A percentile compares a stretch with the other conserved stretches of the same genome.
Evolutionary conservation across 1,139 yeast species (phyloP).

Genomic region (Lodderomyces elongisporus): DNA sequence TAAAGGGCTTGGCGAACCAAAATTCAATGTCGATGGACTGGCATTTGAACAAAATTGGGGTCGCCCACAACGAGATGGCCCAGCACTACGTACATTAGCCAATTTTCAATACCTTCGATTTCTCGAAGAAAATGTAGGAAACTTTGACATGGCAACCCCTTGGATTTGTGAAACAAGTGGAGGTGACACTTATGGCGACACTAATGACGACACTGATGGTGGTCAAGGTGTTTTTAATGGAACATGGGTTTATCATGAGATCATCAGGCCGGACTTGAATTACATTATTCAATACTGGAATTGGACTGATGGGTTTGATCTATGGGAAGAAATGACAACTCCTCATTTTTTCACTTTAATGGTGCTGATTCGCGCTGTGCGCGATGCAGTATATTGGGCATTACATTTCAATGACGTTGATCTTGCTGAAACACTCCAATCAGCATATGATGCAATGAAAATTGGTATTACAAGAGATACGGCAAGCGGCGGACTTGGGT

Average conservation of each 20-base stretch:
- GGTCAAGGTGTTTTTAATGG: constrained; percentile 12
- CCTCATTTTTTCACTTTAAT: constrained; percentile 74
- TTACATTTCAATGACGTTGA: constrained; percentile 26
- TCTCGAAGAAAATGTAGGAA: too few species aligned
- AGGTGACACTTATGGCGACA: constrained; percentile 1
- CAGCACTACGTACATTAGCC: constrained; percentile 73
- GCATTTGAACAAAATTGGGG: constrained; percentile 76
- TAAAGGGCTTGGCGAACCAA: constrained; percentile 83
- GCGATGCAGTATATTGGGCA: constrained; percentile 51
- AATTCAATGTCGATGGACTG: constrained; percentile 61
- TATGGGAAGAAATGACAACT: constrained; percentile 87
- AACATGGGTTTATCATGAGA: constrained; percentile 40
- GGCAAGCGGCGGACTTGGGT: constrained; percentile 19
- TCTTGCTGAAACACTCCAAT: constrained; percentile 16
- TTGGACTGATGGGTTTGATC: constrained; percentile 58
- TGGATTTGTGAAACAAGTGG: too few species aligned
- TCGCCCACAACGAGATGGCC: constrained; percentile 94
- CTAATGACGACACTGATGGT: background rate
- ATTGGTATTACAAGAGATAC: constrained; percentile 14
- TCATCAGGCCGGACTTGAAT: constrained; percentile 66
- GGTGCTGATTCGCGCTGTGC: constrained; percentile 66
- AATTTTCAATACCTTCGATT: constrained; percentile 49
- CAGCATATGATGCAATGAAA: background rate
- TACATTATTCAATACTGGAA: constrained; percentile 60
- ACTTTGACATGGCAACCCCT: too few species aligned